These are phyloP conservation scores for Platanus orientalis DNA, from an alignment of 164 flowering plant species.

Conservation along the genomic window DNA sequence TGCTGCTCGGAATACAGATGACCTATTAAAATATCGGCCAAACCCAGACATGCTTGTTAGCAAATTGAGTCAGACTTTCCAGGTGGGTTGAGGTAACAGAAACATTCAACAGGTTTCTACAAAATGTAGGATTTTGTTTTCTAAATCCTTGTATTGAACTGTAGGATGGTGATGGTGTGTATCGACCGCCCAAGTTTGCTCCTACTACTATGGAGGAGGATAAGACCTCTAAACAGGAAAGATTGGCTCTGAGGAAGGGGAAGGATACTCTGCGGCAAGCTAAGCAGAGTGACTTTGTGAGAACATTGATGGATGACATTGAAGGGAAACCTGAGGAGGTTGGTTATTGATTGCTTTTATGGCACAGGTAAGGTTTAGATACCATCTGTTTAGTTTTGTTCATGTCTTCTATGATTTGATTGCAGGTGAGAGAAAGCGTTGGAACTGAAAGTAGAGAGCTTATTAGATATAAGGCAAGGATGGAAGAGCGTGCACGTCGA, in stretches of 20 bases:
- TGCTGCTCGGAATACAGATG: conserved; percentile 41
- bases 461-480: conserved; percentile 37
- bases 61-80: conserved; percentile 31
- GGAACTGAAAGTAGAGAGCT: conserved; percentile 70
- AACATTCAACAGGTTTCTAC: not conserved
- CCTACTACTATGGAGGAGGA: conserved; percentile 78
- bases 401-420: conserved; percentile 5
- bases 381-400: not conserved
- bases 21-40: conserved; percentile 59
- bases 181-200: conserved; percentile 75
- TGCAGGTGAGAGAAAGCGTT: conserved; percentile 54
- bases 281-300: conserved; percentile 46
- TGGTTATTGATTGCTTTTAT: conserved; percentile 17
- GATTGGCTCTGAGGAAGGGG: conserved; percentile 58
- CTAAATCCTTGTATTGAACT: conserved; percentile 5
- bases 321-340: conserved; percentile 97
- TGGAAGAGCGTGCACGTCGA: conserved; percentile 50
- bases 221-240: conserved; percentile 60
- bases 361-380: not conserved
- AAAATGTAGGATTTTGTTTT: not conserved
- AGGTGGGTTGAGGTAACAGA: conserved; percentile 38
- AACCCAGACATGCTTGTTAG: conserved; percentile 70
- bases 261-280: conserved; percentile 41
- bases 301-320: conserved; percentile 54
- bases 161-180: conserved; percentile 55